Conservation (phyloP, 768 basidiomycete species). For the Agrocybe pediades region DNA sequence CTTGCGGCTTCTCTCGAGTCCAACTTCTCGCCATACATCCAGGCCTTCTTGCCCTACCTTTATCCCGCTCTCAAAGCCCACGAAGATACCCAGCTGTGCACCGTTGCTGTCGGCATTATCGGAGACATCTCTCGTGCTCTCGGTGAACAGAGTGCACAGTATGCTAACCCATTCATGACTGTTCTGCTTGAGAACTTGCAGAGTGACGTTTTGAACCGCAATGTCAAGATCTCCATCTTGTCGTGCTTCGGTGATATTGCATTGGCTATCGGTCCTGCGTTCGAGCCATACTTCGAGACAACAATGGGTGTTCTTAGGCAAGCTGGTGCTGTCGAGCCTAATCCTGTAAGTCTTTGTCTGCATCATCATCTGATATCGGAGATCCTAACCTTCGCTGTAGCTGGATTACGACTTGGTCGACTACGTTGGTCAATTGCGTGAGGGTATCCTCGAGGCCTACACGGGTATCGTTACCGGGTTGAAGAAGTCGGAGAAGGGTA, state of each 20-base stretch:
- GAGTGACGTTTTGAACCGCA: slow-evolving; percentile 86
- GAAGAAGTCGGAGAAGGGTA: slow-evolving; percentile 82
- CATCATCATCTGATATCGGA: slow-evolving; percentile 2
- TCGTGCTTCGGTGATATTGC: slow-evolving; percentile 97
- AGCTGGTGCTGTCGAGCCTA: slow-evolving; percentile 85
- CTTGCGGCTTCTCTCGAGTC: slow-evolving; percentile 81
- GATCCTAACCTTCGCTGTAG: slow-evolving; percentile 31
- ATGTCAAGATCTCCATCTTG: slow-evolving; percentile 96
- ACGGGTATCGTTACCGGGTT: slow-evolving; percentile 92
- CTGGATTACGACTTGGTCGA: slow-evolving; percentile 90
- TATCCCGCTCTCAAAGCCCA: slow-evolving; percentile 88
- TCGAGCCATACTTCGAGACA: slow-evolving; percentile 87
- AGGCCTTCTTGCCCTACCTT: slow-evolving; percentile 83
- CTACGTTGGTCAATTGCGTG: slow-evolving; percentile 86
- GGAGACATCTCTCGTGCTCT: slow-evolving; percentile 96
- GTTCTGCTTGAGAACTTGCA: slow-evolving; percentile 90
- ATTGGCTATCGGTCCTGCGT: slow-evolving; percentile 82
- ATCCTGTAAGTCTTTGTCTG: slow-evolving; percentile 60
- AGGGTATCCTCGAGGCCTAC: slow-evolving; percentile 96
- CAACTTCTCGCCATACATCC: slow-evolving; percentile 80
- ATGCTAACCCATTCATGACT: slow-evolving; percentile 88
- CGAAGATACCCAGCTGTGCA: slow-evolving; percentile 95
- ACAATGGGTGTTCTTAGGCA: slow-evolving; percentile 91
- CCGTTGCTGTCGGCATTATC: slow-evolving; percentile 92
- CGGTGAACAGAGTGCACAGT: slow-evolving; percentile 80